Evolutionary conservation across 2,329 filamentous ascomycete species (phyloP).

Genomic region (Colletotrichum spaethianum): DNA sequence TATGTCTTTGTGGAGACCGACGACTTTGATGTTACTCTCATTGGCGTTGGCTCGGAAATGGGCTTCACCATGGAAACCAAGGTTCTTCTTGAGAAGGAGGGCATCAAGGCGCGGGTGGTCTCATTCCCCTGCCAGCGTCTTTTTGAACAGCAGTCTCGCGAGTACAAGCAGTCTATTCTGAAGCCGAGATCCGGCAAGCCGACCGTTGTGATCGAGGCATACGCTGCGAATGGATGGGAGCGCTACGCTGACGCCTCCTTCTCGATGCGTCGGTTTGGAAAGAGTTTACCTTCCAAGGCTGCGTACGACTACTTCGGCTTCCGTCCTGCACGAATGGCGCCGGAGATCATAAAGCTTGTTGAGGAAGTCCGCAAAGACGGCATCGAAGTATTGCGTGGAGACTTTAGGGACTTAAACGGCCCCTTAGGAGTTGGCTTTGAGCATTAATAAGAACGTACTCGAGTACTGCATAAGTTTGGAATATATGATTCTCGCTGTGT

Average conservation of each 20-base stretch:
- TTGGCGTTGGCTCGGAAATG: slow-evolving; percentile 55
- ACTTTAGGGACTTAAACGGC: slow-evolving; percentile 50
- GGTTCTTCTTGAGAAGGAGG: slow-evolving; percentile 54
- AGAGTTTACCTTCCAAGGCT: slow-evolving; percentile 66
- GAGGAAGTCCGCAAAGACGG: slow-evolving; percentile 49
- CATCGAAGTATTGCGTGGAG: slow-evolving; percentile 48
- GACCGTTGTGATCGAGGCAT: slow-evolving; percentile 72
- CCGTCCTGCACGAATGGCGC: slow-evolving; percentile 58
- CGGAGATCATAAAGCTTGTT: slow-evolving; percentile 45
- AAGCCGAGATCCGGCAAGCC: slow-evolving; percentile 58
- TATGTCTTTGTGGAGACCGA: slow-evolving; percentile 62
- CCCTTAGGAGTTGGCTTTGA: slow-evolving; percentile 35
- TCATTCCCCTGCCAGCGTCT: slow-evolving; percentile 61
- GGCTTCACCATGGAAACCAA: slow-evolving; percentile 50
- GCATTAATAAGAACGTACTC: too few relatives aligned
- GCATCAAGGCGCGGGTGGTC: slow-evolving; percentile 56
- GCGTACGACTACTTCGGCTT: slow-evolving; percentile 69
- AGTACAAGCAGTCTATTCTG: slow-evolving; percentile 62
- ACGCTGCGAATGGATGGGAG: slow-evolving; percentile 71
- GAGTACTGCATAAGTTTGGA: too few relatives aligned
- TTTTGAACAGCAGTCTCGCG: slow-evolving; percentile 57
- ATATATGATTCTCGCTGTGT: neutral
- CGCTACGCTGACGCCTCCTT: slow-evolving; percentile 71
- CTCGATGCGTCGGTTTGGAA: slow-evolving; percentile 68
- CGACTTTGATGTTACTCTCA: slow-evolving; percentile 59